Conservation (phyloP, 805 yeast species). For the Dipodascopsis uninucleata region DNA sequence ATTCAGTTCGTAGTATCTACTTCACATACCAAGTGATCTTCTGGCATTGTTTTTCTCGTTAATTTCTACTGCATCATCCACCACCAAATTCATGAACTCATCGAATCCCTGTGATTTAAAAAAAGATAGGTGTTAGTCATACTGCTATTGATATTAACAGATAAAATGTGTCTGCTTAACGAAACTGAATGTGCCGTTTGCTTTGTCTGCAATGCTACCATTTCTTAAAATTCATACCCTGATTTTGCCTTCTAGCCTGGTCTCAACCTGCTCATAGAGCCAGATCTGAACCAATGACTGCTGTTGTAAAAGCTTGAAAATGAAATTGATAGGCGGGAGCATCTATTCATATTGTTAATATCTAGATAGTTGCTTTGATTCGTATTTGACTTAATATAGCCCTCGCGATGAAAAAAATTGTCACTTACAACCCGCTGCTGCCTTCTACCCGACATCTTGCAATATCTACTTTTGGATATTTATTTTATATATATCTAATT, state of each 20-base stretch:
- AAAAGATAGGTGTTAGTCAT: no score
- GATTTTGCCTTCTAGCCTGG: constrained; percentile 75
- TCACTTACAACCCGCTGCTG: constrained; percentile 46
- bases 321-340: constrained; percentile 88
- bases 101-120: constrained; percentile 77
- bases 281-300: constrained; percentile 77
- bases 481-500: no score
- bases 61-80: constrained; percentile 63
- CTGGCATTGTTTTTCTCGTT: constrained; percentile 48
- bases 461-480: no score
- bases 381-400: not conserved
- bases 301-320: constrained; percentile 81
- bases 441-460: constrained; percentile 42
- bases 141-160: no score
- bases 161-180: no score
- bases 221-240: constrained; percentile 40
- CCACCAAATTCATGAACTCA: constrained; percentile 87
- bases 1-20: not conserved
- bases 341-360: constrained; percentile 37
- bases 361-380: not conserved
- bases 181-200: no score
- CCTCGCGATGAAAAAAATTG: not conserved
- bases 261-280: constrained; percentile 80
- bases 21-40: constrained; percentile 53
- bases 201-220: no score